Percentiles rank a stretch among this genome's conserved stretches.
Conservation (phyloP, 208 protist genomes). For the Trichomonas tenax region DNA sequence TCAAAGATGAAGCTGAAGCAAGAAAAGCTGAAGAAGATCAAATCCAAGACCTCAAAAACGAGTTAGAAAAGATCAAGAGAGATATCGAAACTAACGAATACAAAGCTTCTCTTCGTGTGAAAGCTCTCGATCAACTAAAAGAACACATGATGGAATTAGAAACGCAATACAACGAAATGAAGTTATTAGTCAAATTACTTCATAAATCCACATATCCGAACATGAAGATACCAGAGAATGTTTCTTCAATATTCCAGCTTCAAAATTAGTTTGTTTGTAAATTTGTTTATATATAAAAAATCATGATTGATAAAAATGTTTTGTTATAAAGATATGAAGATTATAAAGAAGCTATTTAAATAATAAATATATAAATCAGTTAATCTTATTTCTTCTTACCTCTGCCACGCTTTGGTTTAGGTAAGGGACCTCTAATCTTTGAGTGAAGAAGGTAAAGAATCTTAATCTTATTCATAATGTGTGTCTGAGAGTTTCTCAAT, state of each 20-base stretch:
- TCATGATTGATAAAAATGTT: too few relatives aligned
- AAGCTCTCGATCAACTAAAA: background rate
- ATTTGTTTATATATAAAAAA: too few relatives aligned
- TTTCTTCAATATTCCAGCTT: background rate
- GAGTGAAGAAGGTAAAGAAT: background rate
- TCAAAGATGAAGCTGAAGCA: background rate
- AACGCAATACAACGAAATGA: background rate
- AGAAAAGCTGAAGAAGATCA: background rate
- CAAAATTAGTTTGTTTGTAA: background rate
- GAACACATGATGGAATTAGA: background rate
- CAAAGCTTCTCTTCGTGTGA: background rate
- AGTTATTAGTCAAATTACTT: background rate
- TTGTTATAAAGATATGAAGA: too few relatives aligned
- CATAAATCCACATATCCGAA: background rate
- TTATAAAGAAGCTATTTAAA: too few relatives aligned
- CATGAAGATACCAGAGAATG: background rate
- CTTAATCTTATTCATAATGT: background rate
- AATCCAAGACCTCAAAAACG: background rate
- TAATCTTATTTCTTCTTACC: background rate
- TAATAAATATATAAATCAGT: too few relatives aligned
- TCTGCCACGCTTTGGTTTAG: background rate
- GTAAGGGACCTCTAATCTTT: background rate
- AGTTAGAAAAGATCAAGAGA: background rate
- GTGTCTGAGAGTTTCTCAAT: background rate
- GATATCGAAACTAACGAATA: too few relatives aligned